phyloP scores from a whole-genome alignment of 2,329 filamentous ascomycete species.

The Cercospora nicotianae region DNA sequence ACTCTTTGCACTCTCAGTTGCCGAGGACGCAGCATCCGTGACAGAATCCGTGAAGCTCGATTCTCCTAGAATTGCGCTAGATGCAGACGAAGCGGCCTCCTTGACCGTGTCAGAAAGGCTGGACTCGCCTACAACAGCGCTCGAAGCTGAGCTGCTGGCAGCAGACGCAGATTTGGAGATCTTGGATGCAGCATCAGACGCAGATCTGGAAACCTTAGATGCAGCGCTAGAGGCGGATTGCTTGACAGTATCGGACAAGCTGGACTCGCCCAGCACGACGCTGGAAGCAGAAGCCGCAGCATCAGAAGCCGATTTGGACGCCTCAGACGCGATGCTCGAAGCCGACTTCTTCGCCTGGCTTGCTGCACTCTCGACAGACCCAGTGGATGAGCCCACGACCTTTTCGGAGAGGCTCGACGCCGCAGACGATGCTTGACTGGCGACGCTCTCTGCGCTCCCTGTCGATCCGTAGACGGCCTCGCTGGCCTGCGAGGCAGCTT shows the following conservation, averaged over 20 bases:
- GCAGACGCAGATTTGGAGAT: background rate
- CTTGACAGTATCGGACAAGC: slow-evolving; percentile 20
- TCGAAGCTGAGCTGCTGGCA: slow-evolving; percentile 15
- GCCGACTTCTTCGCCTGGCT: slow-evolving; percentile 49
- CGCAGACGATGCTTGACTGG: slow-evolving; percentile 51
- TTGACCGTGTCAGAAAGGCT: slow-evolving; percentile 20
- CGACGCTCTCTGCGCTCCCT: slow-evolving; percentile 54
- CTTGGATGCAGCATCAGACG: slow-evolving; percentile 3
- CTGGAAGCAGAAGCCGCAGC: slow-evolving; percentile 18
- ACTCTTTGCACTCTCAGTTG: slow-evolving; percentile 17
- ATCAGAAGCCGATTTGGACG: slow-evolving; percentile 16
- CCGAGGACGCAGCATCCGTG: slow-evolving; percentile 33
- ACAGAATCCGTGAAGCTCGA: slow-evolving; percentile 32
- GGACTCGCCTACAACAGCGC: slow-evolving; percentile 19
- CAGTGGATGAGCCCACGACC: slow-evolving; percentile 35
- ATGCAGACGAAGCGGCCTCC: slow-evolving; percentile 30
- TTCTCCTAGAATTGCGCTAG: slow-evolving; percentile 31
- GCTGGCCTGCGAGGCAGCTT: slow-evolving; percentile 35
- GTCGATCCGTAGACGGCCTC: slow-evolving; percentile 34
- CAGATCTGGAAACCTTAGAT: slow-evolving; percentile 1
- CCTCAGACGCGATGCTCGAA: slow-evolving; percentile 21
- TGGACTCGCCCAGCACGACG: slow-evolving; percentile 18
- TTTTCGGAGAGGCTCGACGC: slow-evolving; percentile 22
- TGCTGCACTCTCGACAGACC: slow-evolving; percentile 54
- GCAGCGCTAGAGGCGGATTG: slow-evolving; percentile 14